Evolutionary conservation across 2,329 filamentous ascomycete genomes (phyloP).

Genomic region (Tolypocladium inflatum): DNA sequence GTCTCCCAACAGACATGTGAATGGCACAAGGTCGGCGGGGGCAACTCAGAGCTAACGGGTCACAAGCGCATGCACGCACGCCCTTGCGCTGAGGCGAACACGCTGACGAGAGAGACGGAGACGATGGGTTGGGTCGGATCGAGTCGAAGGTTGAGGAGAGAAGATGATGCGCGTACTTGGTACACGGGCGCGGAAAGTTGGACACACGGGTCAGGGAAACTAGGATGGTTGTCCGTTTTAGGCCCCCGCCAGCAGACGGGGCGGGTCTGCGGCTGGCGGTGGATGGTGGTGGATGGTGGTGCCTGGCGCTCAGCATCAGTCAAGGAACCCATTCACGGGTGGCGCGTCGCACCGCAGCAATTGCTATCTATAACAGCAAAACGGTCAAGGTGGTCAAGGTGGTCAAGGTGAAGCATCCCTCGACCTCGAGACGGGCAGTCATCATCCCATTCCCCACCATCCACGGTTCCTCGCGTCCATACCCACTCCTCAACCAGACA

Average conservation of each 20-base stretch:
- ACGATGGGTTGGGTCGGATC: not conserved
- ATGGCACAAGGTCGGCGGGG: not conserved
- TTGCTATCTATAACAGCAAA: too few species aligned
- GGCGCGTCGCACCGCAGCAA: too few species aligned
- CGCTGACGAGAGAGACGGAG: not conserved
- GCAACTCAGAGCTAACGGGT: not conserved
- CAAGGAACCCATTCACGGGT: too few species aligned
- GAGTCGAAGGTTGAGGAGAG: not conserved
- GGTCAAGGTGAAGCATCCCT: too few species aligned
- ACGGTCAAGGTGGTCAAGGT: too few species aligned
- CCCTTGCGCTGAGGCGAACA: not conserved
- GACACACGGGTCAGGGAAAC: too few species aligned
- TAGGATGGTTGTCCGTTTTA: not conserved
- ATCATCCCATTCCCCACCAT: not conserved
- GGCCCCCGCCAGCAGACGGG: not conserved
- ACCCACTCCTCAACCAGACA: not conserved
- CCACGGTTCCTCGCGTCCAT: not conserved
- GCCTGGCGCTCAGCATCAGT: too few species aligned
- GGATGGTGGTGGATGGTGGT: too few species aligned
- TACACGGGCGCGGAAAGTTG: not conserved
- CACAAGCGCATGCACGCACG: not conserved
- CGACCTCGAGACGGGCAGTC: not conserved
- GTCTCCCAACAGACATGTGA: not conserved
- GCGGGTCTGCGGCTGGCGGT: too few species aligned
- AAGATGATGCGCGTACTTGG: not conserved